phyloP scores from a whole-genome alignment of 148 eudicot species.

The Rhododendron kiyosumense region DNA sequence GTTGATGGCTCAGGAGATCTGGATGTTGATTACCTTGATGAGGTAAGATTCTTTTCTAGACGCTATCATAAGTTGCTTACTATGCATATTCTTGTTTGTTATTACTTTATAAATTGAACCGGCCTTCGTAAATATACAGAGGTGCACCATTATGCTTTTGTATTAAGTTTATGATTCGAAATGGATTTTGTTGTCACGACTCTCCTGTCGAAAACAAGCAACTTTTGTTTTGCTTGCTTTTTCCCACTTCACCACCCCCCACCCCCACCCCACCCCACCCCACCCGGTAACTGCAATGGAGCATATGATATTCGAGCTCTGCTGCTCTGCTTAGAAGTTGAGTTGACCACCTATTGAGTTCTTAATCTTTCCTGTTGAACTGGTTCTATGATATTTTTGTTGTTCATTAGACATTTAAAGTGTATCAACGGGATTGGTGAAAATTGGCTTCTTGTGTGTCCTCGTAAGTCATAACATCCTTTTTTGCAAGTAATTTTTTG shows the following conservation, averaged over 20 bases:
- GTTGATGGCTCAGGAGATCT: slow-evolving; percentile 89
- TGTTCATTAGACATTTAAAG: background rate
- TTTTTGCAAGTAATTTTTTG: background rate
- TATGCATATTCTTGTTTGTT: background rate
- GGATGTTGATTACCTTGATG: slow-evolving; percentile 94
- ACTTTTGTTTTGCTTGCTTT: background rate
- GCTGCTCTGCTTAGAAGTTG: background rate
- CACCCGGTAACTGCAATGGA: background rate
- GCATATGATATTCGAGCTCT: background rate
- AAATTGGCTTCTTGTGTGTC: background rate
- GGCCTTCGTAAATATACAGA: background rate
- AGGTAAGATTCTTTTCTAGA: slow-evolving; percentile 37
- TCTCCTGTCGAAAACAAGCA: background rate
- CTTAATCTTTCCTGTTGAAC: background rate
- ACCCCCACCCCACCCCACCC: background rate
- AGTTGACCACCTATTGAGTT: background rate
- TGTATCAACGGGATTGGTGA: background rate
- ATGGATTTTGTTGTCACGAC: background rate
- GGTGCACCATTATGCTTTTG: background rate
- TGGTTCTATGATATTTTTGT: background rate
- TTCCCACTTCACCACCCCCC: background rate
- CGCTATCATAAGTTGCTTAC: background rate
- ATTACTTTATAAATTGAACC: background rate
- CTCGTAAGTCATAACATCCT: background rate
- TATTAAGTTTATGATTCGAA: background rate